phyloP scores from a whole-genome alignment of 148 eudicot species.

The Amaranthus palmeri region DNA sequence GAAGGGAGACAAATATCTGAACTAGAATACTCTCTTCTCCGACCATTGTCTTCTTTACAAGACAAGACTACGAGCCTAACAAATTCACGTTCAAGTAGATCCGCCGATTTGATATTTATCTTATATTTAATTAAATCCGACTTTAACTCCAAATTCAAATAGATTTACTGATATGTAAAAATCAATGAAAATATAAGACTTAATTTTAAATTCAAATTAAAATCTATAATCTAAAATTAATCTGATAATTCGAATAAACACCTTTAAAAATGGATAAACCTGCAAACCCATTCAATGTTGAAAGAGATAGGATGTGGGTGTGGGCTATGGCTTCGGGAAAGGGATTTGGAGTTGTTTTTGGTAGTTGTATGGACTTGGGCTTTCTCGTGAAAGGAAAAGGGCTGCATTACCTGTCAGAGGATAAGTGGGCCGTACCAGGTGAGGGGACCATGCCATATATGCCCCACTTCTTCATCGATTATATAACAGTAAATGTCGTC shows the following conservation, averaged over 20 bases:
- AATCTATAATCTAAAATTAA: no score
- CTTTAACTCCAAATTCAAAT: no score
- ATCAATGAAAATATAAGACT: background rate
- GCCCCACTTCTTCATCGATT: background rate
- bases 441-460: conserved; percentile 12
- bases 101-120: no score
- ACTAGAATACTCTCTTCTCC: conserved; percentile 4
- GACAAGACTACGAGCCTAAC: conserved; percentile 13
- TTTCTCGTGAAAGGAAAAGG: conserved; percentile 9
- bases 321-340: background rate
- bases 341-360: background rate
- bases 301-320: conserved; percentile 21
- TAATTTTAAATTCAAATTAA: no score
- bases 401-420: conserved; percentile 12
- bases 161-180: background rate
- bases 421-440: conserved; percentile 17
- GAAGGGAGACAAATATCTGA: background rate
- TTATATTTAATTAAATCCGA: no score
- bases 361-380: conserved; percentile 26
- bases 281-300: background rate
- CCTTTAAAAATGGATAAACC: background rate
- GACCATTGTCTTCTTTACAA: conserved; percentile 9
- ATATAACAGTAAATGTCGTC: background rate
- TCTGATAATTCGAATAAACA: no score
- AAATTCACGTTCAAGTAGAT: background rate